phyloP scores from a whole-genome alignment of 75 land plant genomes.

The Pseudotsuga menziesii region DNA sequence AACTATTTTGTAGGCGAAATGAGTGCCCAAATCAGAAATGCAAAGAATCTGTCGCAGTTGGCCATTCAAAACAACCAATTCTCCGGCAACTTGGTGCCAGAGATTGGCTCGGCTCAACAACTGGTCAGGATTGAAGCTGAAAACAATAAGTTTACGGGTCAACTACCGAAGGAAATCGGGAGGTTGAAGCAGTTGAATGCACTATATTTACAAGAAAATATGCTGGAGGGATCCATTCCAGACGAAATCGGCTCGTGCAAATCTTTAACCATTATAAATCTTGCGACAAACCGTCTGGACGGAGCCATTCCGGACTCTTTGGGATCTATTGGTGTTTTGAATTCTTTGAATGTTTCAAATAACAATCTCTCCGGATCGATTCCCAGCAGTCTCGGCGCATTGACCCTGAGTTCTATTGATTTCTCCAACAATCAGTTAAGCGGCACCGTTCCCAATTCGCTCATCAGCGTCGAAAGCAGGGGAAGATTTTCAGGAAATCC shows the following conservation, averaged over 20 bases:
- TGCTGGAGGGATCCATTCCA: conserved; percentile 63
- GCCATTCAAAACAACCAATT: conserved; percentile 35
- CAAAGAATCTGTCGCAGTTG: conserved; percentile 27
- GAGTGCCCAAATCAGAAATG: conserved; percentile 35
- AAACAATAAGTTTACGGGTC: conserved; percentile 47
- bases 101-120: conserved; percentile 32
- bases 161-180: conserved; percentile 43
- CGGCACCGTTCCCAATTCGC: conserved; percentile 54
- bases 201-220: conserved; percentile 44
- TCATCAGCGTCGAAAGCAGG: conserved; percentile 42
- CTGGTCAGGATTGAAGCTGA: conserved; percentile 32
- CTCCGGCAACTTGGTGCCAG: conserved; percentile 44
- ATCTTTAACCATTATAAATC: conserved; percentile 32
- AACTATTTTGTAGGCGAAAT: conserved; percentile 65
- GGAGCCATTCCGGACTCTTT: conserved; percentile 61
- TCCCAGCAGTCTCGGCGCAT: conserved; percentile 48
- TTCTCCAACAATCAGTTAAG: conserved; percentile 56
- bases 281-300: conserved; percentile 43
- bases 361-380: conserved; percentile 66
- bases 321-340: conserved; percentile 41
- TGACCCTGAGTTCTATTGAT: conserved; percentile 61
- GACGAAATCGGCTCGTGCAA: conserved; percentile 30
- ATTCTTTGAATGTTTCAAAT: conserved; percentile 49
- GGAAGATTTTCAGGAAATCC: conserved; percentile 58
- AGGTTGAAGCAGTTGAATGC: conserved; percentile 26